Percentiles rank a stretch among this genome's conserved stretches.
Evolutionary conservation across 352 stramenopile species (phyloP).

Genomic region (Globisporangium splendens): DNA sequence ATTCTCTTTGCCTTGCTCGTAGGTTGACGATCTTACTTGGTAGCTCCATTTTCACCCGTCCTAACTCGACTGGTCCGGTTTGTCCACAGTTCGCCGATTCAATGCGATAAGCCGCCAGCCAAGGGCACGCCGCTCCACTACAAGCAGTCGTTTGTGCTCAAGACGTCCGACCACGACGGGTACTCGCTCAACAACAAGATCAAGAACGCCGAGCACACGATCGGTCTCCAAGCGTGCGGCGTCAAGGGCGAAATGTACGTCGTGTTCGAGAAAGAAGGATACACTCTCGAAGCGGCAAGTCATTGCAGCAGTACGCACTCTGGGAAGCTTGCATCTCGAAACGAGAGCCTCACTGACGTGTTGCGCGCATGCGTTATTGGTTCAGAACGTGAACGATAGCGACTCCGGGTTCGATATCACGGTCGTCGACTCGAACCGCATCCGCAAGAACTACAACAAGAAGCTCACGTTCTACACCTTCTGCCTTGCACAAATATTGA

Average conservation of each 20-base stretch:
- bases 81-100: slow-evolving; percentile 27
- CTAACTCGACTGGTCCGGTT: background rate
- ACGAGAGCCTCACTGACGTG: background rate
- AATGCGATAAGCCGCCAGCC: slow-evolving; percentile 42
- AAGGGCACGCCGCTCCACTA: slow-evolving; percentile 55
- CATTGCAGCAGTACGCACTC: too few relatives aligned
- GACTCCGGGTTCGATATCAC: slow-evolving; percentile 37
- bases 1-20: background rate
- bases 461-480: slow-evolving; percentile 30
- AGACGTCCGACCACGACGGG: slow-evolving; percentile 47
- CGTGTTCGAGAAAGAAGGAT: slow-evolving; percentile 49
- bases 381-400: slow-evolving; percentile 38
- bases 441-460: slow-evolving; percentile 69
- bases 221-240: slow-evolving; percentile 44
- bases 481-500: too few relatives aligned
- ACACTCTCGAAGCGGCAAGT: slow-evolving; percentile 37
- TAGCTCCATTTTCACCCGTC: background rate
- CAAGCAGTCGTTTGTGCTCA: slow-evolving; percentile 65
- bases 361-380: background rate
- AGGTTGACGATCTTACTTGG: background rate
- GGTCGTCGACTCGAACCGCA: slow-evolving; percentile 73
- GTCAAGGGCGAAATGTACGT: slow-evolving; percentile 79
- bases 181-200: slow-evolving; percentile 85
- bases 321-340: background rate
- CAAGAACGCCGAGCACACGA: slow-evolving; percentile 32